Conservation (phyloP, 2,329 filamentous ascomycete species). For the Xylariaceae sp. region DNA sequence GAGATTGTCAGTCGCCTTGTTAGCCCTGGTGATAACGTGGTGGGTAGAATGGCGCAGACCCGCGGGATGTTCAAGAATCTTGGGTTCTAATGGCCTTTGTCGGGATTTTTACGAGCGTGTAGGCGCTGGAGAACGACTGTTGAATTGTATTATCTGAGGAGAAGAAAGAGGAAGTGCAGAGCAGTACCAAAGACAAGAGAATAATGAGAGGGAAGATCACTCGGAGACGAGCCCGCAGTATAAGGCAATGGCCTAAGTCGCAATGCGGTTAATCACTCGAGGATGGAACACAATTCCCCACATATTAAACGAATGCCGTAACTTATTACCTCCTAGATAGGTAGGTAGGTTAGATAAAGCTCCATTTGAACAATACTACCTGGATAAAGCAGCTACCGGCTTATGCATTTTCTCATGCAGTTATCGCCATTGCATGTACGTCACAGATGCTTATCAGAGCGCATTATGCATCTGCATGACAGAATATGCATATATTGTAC, state of each 20-base stretch:
- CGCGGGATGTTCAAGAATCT: not conserved
- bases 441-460: too few relatives aligned
- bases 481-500: too few relatives aligned
- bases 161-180: not conserved
- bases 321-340: not conserved
- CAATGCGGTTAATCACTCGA: constrained; percentile 5
- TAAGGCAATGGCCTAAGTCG: constrained; percentile 4
- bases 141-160: not conserved
- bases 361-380: too few relatives aligned
- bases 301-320: constrained; percentile 11
- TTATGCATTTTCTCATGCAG: too few relatives aligned
- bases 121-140: not conserved
- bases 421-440: too few relatives aligned
- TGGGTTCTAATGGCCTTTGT: not conserved
- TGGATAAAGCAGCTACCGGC: too few relatives aligned
- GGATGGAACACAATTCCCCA: constrained; percentile 14
- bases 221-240: constrained; percentile 17
- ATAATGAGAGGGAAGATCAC: constrained; percentile 7
- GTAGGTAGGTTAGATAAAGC: too few relatives aligned
- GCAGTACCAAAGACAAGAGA: constrained; percentile 1
- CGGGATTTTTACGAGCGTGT: not conserved
- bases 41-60: constrained; percentile 2
- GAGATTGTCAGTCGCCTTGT: not conserved
- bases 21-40: not conserved
- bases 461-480: too few relatives aligned